A percentile compares a stretch with the other conserved stretches of the same genome.
Conservation (phyloP, 164 flowering plant genomes). For the Santalum album region DNA sequence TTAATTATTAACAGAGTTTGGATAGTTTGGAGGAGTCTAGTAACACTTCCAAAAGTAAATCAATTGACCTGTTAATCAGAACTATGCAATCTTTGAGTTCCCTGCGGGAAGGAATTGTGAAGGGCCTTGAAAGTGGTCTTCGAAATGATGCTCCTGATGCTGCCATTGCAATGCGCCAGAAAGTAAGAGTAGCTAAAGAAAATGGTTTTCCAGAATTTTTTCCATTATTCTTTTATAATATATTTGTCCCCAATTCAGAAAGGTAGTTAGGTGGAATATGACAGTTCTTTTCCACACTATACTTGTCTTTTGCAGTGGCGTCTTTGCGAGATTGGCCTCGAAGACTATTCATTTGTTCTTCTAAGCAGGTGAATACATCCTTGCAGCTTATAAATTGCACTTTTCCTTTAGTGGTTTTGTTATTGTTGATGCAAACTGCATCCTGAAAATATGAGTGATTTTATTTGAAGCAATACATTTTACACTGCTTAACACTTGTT, state of each 20-base stretch:
- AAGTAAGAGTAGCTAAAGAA: slow-evolving; percentile 46
- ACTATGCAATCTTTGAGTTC: slow-evolving; percentile 51
- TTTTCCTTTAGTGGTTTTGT: too few species aligned
- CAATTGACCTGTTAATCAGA: slow-evolving; percentile 31
- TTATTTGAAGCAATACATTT: neutral
- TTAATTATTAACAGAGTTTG: slow-evolving; percentile 37
- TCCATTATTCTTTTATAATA: neutral
- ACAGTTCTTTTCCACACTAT: neutral
- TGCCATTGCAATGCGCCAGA: slow-evolving; percentile 96
- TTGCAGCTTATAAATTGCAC: too few species aligned
- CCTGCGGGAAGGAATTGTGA: slow-evolving; percentile 48
- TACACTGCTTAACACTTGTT: neutral
- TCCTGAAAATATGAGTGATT: neutral
- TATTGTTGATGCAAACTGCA: neutral
- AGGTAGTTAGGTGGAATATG: neutral
- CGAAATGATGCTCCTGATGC: slow-evolving; percentile 94
- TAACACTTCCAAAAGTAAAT: slow-evolving; percentile 19
- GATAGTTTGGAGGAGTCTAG: slow-evolving; percentile 43
- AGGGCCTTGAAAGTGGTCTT: slow-evolving; percentile 92
- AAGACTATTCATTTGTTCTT: slow-evolving; percentile 87
- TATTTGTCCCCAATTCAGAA: too few species aligned
- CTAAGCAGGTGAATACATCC: slow-evolving; percentile 62
- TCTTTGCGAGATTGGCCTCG: slow-evolving; percentile 94
- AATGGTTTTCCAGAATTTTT: too few species aligned
- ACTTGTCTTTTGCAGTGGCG: slow-evolving; percentile 62